Conservation (phyloP, 805 yeast species). For the Nakazawaea wickerhamii region DNA sequence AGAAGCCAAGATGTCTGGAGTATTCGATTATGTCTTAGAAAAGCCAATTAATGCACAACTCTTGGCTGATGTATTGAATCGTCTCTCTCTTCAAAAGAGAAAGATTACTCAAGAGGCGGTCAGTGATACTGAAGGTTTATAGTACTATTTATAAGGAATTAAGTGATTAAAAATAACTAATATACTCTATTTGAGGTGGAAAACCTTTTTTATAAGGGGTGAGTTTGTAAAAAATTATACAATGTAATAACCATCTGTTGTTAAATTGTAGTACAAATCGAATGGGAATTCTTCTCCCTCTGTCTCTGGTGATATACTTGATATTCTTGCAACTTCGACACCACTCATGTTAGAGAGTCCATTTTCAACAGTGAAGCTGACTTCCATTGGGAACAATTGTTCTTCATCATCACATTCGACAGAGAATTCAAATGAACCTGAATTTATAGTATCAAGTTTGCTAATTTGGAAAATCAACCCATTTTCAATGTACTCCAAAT, state of each 20-base stretch:
- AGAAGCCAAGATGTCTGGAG: conserved; percentile 52
- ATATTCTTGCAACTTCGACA: conserved; percentile 58
- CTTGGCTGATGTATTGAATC: conserved; percentile 25
- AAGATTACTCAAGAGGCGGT: conserved; percentile 8
- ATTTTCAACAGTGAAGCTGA: conserved; percentile 49
- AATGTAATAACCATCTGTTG: conserved; percentile 55
- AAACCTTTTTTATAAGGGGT: neutral
- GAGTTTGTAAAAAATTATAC: conserved; percentile 24
- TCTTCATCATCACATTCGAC: conserved; percentile 77
- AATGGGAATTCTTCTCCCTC: conserved; percentile 57
- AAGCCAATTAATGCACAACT: conserved; percentile 51
- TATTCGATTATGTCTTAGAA: conserved; percentile 67
- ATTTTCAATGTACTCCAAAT: conserved; percentile 55
- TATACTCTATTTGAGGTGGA: no score
- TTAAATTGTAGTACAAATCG: conserved; percentile 53
- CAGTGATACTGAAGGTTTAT: conserved; percentile 11
- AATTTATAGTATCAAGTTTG: conserved; percentile 39
- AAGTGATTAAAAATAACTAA: no score
- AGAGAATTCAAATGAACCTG: conserved; percentile 76
- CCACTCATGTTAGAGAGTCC: conserved; percentile 55
- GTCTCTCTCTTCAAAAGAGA: conserved; percentile 15
- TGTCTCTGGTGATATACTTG: conserved; percentile 40
- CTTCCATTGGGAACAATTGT: conserved; percentile 80
- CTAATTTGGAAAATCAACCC: conserved; percentile 67
- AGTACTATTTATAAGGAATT: neutral